A percentile compares a stretch with the other conserved stretches of the same genome.
These are phyloP conservation scores for Herpetospermum pedunculosum DNA, from an alignment of 306 rosid species.

Conservation along the genomic window DNA sequence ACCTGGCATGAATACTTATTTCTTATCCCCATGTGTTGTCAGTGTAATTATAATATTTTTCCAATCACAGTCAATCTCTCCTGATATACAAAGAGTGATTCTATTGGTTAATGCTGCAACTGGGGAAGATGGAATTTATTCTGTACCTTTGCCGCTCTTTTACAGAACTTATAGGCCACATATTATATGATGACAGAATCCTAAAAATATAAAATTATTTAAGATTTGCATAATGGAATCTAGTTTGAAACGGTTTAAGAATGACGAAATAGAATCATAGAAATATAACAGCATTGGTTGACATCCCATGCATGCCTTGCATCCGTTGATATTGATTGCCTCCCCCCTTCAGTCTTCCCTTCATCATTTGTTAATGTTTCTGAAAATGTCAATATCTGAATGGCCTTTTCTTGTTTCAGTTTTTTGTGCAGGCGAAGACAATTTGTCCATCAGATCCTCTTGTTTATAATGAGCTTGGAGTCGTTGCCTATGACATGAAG, in stretches of 20 bases:
- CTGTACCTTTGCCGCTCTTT: background rate
- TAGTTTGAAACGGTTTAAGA: background rate
- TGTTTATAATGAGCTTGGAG: constrained; percentile 92
- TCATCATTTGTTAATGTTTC: background rate
- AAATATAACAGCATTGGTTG: background rate
- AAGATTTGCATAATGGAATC: background rate
- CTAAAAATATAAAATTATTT: background rate
- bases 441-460: constrained; percentile 90
- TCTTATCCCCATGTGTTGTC: background rate
- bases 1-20: background rate
- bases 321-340: background rate
- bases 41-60: background rate
- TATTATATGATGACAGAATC: background rate
- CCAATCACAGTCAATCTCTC: background rate
- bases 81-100: background rate
- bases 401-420: constrained; percentile 33
- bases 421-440: constrained; percentile 73
- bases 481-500: constrained; percentile 88
- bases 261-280: background rate
- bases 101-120: background rate
- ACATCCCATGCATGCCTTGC: background rate
- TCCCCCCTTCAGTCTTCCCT: background rate
- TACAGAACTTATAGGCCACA: background rate
- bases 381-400: constrained; percentile 14
- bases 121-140: background rate